phyloP scores from a whole-genome alignment of 352 stramenopile genomes.

The Vaucheria bursata region DNA sequence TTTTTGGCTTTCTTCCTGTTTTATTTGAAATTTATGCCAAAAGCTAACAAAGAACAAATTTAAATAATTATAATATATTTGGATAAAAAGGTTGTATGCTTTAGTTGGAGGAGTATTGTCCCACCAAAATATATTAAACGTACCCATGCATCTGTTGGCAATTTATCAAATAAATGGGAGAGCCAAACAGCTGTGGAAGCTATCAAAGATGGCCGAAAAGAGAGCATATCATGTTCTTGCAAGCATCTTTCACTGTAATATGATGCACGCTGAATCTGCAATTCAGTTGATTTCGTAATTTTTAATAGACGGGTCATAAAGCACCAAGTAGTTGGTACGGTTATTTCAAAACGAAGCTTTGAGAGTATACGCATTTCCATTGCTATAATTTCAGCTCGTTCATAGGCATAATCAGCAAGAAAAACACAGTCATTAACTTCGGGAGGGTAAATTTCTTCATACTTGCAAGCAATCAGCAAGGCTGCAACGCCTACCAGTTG shows the following conservation, averaged over 20 bases:
- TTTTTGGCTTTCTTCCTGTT: too few relatives aligned
- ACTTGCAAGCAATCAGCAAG: constrained; percentile 91
- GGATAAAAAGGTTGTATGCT: too few relatives aligned
- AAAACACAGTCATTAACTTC: constrained; percentile 85
- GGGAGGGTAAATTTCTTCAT: constrained; percentile 93
- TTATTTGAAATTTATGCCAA: too few relatives aligned
- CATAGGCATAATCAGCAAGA: constrained; percentile 91
- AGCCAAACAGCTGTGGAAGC: constrained; percentile 79
- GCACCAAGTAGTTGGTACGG: constrained; percentile 74
- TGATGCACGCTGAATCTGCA: constrained; percentile 59
- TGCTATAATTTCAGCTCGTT: constrained; percentile 62
- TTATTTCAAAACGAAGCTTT: constrained; percentile 81
- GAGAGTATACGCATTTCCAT: constrained; percentile 87
- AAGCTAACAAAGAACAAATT: too few relatives aligned
- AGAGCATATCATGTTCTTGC: constrained; percentile 88
- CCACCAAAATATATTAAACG: too few relatives aligned
- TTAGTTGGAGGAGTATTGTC: too few relatives aligned
- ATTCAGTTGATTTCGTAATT: constrained; percentile 46
- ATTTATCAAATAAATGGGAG: constrained; percentile 50
- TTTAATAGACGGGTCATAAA: constrained; percentile 84
- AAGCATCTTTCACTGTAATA: constrained; percentile 86
- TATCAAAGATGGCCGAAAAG: constrained; percentile 80
- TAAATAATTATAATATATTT: too few relatives aligned
- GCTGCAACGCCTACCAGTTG: constrained; percentile 89
- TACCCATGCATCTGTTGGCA: constrained; percentile 34